Base-by-base conservation (phyloP, 1,284 basidiomycete species). In the Malassezia equina region DNA sequence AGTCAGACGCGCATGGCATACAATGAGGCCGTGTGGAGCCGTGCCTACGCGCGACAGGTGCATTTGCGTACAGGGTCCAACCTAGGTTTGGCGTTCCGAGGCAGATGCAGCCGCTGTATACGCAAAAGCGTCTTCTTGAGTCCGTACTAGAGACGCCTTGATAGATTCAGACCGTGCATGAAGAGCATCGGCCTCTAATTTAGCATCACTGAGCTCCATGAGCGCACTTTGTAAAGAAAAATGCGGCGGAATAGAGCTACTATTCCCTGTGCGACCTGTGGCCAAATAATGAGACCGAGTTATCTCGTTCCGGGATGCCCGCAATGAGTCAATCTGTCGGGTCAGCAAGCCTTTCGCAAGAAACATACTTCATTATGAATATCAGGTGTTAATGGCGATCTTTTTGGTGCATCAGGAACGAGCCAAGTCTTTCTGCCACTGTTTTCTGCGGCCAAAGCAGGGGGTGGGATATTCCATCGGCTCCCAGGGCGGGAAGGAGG, bases 191-290 rank as follows among this genome's bases (percentile, higher is more conserved):
- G 36, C 5, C 25, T 57, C 55, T 13, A 57, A 21, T 15, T 52
- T 39, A 7, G 55, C 51, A 40, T 57, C 55, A 7, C 50, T 48
- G 3, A 57, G 42, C 21, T 57, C 55, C 55, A 57, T 57, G 3
- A 57, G 41, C 7, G 55, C 49, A 42, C 55, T 57, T 48, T 57
- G 49, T 5, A 57, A 40, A 4, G 55, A 31, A 19, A 57, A 57
- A 25, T 57, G 33, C 19, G 55, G 34, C 1, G 55, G 45, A 17
- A 57, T 57, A 24, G 41, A 23, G 8, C n/a, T 34, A 23, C 55
- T 41, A 3, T 11, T 21, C 19, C 44, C 45, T 32, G 8, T 24
- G 25, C 11, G 42, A 21, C 24, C 36, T 7, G 44, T 13, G 12
- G 42, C 52, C n/a, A 57, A 45, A 34, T 52, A 57, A 27, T 52